Conservation (phyloP, 345 rosid genomes). For the Gossypium anomalum region DNA sequence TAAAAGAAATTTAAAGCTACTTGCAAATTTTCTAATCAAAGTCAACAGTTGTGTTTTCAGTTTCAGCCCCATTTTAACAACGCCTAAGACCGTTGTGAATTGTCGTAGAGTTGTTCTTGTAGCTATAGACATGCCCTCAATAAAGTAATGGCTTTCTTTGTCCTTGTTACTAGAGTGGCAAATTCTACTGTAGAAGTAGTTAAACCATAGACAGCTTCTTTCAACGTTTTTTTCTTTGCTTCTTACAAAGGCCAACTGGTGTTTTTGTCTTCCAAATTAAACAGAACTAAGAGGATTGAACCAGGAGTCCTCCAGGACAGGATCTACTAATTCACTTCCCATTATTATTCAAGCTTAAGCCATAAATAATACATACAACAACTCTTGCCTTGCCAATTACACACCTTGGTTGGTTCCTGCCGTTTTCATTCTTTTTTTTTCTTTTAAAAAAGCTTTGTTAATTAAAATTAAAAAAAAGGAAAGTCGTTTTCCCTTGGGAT, state of each 20-base stretch:
- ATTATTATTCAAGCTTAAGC: not conserved
- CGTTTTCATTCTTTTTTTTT: not conserved
- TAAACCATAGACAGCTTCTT: not conserved
- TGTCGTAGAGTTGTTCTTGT: not conserved
- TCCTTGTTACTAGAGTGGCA: too few species aligned
- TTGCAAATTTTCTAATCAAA: not conserved
- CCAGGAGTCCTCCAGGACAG: not conserved
- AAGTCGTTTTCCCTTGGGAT: conserved; percentile 11
- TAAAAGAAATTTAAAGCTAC: not conserved
- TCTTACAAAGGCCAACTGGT: too few species aligned
- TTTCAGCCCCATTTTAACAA: not conserved
- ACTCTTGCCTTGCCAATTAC: not conserved
- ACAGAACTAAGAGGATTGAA: not conserved
- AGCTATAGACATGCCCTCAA: not conserved
- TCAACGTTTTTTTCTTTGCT: too few species aligned
- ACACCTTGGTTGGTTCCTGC: not conserved
- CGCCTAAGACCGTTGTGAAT: not conserved
- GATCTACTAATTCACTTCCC: not conserved
- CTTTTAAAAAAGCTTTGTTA: not conserved
- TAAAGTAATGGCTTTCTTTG: not conserved
- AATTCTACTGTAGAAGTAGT: too few species aligned
- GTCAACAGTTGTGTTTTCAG: not conserved
- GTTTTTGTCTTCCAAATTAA: too few species aligned
- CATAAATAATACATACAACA: not conserved
- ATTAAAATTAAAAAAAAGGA: not conserved